Base-by-base conservation (phyloP, 257 asterid species). In the Nicotiana noctiflora region DNA sequence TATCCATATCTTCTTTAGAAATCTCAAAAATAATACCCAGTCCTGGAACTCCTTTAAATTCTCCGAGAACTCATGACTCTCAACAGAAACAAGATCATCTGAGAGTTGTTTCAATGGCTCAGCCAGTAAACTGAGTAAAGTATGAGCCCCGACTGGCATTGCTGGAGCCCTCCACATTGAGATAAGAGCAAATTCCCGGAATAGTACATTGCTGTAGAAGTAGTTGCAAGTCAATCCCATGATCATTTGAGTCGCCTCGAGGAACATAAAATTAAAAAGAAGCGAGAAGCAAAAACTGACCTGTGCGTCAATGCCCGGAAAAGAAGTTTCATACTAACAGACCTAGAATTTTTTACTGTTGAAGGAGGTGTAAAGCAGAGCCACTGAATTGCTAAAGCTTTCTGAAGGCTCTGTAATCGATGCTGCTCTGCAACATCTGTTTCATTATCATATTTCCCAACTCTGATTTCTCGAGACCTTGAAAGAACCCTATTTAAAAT, bases 301-400 rank as follows among this genome's bases (percentile, higher is more conserved):
- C 99, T 91, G 84, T 96, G 99, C 90, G 79, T 89, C 85, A 96
- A 86, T 76, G 99, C 98, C 81, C 94, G 90, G 65, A 89, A 87
- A 60, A 90, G 91, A 75, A 96, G 95, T 88, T 90, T 94, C 83
- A 86, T 89, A 77, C 92, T 81, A 81, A 96, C 97, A 85, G 77
- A 80, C 81, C 83, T 84, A 81, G 90, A 93, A 89, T 92, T 90
- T 79, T 89, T 90, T 82, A 96, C 90, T 70, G 97, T 92, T 40
- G 98, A 92, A 62, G 99, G 99, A 88, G 99, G 98, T 14, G 99
- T 96, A 89, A 96, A 96, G 89, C 99, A 96, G 53, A 96, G 98
- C 99, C 99, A 96, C 84, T 96, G 99, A 83, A 96, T 84, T 80
- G 90, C 98, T 93, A 90, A 88, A 61, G 99, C 98, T 89, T 96